Conservation (phyloP, 371 early-diverging fungal genomes). For the Mortierella sp. region DNA sequence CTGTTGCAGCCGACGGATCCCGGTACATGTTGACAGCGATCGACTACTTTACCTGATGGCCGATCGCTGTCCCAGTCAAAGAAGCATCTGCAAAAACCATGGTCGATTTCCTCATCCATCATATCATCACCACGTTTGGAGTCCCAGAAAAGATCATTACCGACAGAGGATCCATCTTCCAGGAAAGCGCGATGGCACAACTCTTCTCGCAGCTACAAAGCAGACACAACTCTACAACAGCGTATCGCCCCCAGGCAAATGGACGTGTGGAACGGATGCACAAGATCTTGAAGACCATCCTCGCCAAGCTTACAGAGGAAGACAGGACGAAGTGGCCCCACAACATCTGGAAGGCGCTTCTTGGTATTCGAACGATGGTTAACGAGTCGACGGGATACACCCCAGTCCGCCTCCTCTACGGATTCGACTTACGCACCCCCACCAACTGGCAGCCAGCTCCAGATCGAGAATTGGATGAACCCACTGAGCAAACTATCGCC, state of each 20-base stretch:
- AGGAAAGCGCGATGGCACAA: no score
- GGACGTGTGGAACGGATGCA: slow-evolving; percentile 14
- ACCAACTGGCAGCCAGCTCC: slow-evolving; percentile 2
- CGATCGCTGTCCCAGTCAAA: no score
- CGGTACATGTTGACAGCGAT: no score
- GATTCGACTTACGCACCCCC: slow-evolving; percentile 5
- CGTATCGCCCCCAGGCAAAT: slow-evolving; percentile 8
- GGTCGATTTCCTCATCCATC: no score
- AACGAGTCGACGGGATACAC: slow-evolving; percentile 1
- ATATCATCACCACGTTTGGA: not conserved
- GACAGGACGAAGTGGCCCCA: not conserved
- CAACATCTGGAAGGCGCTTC: slow-evolving; percentile 4
- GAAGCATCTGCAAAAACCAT: no score
- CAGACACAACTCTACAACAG: slow-evolving; percentile 4
- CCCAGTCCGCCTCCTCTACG: not conserved
- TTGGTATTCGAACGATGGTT: slow-evolving; percentile 5
- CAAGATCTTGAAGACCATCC: not conserved
- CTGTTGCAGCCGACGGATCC: no score
- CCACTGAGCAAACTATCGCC: not conserved
- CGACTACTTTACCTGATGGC: no score
- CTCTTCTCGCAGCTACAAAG: no score
- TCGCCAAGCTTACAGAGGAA: not conserved
- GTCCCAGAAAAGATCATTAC: not conserved
- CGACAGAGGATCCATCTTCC: no score
- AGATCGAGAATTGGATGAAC: not conserved